Conservation (phyloP, 495 filamentous ascomycete genomes). For the Neurospora sp. region DNA sequence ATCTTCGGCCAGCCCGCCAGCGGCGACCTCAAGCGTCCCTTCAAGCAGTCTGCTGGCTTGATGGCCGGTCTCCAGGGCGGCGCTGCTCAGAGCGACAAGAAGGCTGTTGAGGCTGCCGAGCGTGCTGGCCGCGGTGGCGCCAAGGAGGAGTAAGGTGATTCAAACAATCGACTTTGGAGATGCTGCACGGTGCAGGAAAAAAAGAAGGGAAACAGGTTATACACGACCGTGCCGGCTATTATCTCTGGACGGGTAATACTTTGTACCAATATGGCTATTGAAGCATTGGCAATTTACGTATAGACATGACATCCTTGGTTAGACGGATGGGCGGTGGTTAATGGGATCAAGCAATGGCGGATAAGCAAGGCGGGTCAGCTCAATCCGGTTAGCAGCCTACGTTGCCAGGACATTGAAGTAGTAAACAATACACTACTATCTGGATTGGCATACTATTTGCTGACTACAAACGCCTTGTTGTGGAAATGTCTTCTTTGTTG, state of each 20-base stretch:
- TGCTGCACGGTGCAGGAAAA: not conserved
- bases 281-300: not conserved
- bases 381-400: not conserved
- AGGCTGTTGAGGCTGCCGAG: constrained; percentile 81
- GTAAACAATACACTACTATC: not conserved
- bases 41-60: constrained; percentile 76
- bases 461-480: not conserved
- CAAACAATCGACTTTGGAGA: not conserved
- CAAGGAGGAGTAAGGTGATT: constrained; percentile 71
- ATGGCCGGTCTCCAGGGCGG: constrained; percentile 61
- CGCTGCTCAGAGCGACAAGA: constrained; percentile 88
- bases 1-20: constrained; percentile 79
- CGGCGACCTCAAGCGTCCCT: constrained; percentile 89
- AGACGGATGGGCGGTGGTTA: not conserved
- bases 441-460: not conserved
- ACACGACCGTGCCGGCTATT: not conserved
- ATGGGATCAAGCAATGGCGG: not conserved
- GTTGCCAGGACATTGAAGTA: not conserved
- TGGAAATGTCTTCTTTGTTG: not conserved
- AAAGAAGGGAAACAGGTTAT: not conserved
- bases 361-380: not conserved
- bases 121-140: constrained; percentile 75
- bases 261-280: not conserved
- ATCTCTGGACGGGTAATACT: not conserved
- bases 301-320: not conserved